These are phyloP conservation scores for Mycena pura DNA, from an alignment of 768 basidiomycete genomes.

Conservation along the genomic window DNA sequence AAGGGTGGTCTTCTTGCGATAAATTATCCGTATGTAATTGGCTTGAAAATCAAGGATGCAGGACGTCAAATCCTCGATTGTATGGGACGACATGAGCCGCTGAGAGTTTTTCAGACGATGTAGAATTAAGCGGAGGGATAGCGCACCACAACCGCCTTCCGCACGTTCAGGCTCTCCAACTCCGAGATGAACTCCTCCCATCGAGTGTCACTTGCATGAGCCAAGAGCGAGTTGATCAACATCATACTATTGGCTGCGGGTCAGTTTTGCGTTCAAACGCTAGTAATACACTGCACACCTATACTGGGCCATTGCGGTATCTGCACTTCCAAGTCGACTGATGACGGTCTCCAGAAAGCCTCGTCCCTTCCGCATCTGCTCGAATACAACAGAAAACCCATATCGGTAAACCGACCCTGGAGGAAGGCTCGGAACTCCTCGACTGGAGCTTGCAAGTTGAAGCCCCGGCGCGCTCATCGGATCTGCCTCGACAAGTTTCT, in stretches of 20 bases:
- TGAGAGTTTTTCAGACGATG: conserved; percentile 37
- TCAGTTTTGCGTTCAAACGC: conserved; percentile 21
- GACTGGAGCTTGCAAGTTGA: conserved; percentile 65
- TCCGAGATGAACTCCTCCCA: conserved; percentile 84
- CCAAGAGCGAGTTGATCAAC: conserved; percentile 85
- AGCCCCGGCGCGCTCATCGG: conserved; percentile 70
- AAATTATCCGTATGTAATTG: conserved; percentile 79
- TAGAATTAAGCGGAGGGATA: neutral
- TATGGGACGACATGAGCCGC: conserved; percentile 85
- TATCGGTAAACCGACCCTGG: conserved; percentile 81
- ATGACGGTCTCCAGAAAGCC: conserved; percentile 85
- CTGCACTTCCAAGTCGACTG: conserved; percentile 76
- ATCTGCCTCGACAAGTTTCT: conserved; percentile 88
- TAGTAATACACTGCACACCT: conserved; percentile 54
- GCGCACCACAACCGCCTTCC: conserved; percentile 83
- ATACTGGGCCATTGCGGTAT: conserved; percentile 84
- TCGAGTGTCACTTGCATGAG: conserved; percentile 75
- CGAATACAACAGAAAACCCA: conserved; percentile 84
- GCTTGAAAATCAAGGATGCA: conserved; percentile 89
- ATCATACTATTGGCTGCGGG: conserved; percentile 66
- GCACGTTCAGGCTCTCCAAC: conserved; percentile 77
- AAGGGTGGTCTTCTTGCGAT: conserved; percentile 79
- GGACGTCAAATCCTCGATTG: conserved; percentile 81
- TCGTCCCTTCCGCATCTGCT: conserved; percentile 78
- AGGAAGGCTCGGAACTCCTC: conserved; percentile 54